Conservation (phyloP, 306 rosid genomes). For the Oxytropis ochrocephala region DNA sequence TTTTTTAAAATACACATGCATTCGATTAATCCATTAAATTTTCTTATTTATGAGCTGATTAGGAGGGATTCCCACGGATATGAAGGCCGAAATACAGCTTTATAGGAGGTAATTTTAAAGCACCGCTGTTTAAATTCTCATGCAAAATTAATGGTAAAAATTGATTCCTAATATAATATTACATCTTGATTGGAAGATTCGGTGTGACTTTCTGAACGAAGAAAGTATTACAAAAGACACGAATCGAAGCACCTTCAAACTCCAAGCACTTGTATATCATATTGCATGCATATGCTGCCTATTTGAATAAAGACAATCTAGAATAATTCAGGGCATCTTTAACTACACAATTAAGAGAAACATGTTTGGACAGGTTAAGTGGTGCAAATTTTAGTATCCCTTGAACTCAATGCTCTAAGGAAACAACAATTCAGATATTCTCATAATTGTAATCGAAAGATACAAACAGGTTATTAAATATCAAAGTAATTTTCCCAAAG, state of each 20-base stretch:
- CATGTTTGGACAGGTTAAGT: neutral
- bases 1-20: neutral
- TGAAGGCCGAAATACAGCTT: neutral
- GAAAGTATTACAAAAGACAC: neutral
- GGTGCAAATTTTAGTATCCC: neutral
- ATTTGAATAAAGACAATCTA: constrained; percentile 3
- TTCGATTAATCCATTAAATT: constrained; percentile 3
- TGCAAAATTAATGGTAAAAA: neutral
- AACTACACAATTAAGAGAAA: neutral
- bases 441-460: neutral
- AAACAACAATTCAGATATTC: constrained; percentile 4
- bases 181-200: neutral
- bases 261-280: neutral
- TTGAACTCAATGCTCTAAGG: neutral
- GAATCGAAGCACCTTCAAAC: neutral
- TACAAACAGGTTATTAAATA: neutral
- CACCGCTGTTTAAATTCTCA: neutral
- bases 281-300: neutral
- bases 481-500: neutral
- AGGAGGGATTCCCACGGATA: neutral
- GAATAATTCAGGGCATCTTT: neutral
- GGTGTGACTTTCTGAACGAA: neutral
- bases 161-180: neutral
- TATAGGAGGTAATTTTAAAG: neutral
- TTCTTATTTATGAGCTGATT: constrained; percentile 8